phyloP scores from a whole-genome alignment of 305 asterid genomes.

The Vinca major region DNA sequence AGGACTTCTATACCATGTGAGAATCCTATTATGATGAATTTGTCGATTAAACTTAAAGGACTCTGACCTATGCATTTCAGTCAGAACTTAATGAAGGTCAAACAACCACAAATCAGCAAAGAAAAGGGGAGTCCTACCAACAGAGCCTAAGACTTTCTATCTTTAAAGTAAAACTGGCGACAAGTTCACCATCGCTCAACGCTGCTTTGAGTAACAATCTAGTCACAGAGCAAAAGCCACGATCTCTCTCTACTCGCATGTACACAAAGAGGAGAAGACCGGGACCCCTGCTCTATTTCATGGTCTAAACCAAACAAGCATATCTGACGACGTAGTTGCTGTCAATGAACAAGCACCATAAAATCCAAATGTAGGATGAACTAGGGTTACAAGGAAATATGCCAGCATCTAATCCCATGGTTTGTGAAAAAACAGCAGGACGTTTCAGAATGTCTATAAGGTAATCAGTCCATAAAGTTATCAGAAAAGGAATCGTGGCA shows the following conservation, averaged over 20 bases:
- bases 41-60: not conserved
- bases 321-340: not conserved
- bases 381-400: not conserved
- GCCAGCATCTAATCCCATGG: not conserved
- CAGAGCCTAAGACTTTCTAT: not conserved
- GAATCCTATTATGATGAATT: not conserved
- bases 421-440: not conserved
- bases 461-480: not conserved
- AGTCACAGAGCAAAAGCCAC: not conserved
- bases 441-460: not conserved
- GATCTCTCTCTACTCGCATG: not conserved
- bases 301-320: not conserved
- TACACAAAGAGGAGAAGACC: not conserved
- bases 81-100: not conserved
- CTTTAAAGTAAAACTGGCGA: not conserved
- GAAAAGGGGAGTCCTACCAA: not conserved
- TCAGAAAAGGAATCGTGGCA: not conserved
- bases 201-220: not conserved
- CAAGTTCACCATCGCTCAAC: no score
- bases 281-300: not conserved
- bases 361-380: not conserved
- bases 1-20: not conserved
- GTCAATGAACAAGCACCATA: not conserved
- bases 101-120: not conserved
- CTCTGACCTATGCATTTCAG: not conserved